These are phyloP conservation scores for Barnettozyma sp. DNA, from an alignment of 805 yeast genomes.

Conservation along the genomic window DNA sequence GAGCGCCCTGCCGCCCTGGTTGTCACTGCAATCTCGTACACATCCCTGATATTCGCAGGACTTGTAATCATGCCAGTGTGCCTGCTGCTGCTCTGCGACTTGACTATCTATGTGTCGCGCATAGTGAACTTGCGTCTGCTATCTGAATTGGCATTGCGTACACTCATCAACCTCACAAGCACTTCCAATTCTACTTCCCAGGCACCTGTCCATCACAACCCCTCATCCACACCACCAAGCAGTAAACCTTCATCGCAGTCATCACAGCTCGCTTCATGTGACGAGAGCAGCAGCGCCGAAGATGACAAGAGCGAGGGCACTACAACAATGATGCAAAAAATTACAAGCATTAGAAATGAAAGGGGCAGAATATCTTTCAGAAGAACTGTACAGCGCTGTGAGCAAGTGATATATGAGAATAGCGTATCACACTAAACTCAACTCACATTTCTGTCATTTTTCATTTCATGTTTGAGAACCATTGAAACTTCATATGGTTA, in stretches of 20 bases:
- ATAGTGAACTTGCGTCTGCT: slow-evolving; percentile 9
- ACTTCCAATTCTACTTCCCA: not conserved
- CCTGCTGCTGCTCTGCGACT: slow-evolving; percentile 15
- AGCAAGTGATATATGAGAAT: slow-evolving; percentile 18
- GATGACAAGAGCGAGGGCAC: not conserved
- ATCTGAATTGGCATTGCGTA: slow-evolving; percentile 1
- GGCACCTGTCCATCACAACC: slow-evolving; percentile 9
- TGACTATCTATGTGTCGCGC: slow-evolving; percentile 14
- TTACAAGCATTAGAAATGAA: slow-evolving; percentile 5
- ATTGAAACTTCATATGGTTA: too few species aligned
- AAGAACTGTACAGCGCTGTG: slow-evolving; percentile 10
- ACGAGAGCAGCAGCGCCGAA: not conserved
- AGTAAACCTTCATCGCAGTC: too few species aligned
- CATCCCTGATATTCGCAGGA: not conserved
- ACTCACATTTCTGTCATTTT: too few species aligned
- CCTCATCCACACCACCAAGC: too few species aligned
- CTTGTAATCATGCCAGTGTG: slow-evolving; percentile 10
- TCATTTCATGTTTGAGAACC: too few species aligned
- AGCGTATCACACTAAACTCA: slow-evolving; percentile 5
- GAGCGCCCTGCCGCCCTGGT: not conserved
- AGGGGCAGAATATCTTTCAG: slow-evolving; percentile 10
- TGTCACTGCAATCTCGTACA: not conserved
- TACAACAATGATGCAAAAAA: slow-evolving; percentile 2
- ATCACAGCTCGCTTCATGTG: too few species aligned
- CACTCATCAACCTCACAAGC: slow-evolving; percentile 5